Conservation (phyloP, 1,284 basidiomycete genomes). For the Afroboletus lepidellus region DNA sequence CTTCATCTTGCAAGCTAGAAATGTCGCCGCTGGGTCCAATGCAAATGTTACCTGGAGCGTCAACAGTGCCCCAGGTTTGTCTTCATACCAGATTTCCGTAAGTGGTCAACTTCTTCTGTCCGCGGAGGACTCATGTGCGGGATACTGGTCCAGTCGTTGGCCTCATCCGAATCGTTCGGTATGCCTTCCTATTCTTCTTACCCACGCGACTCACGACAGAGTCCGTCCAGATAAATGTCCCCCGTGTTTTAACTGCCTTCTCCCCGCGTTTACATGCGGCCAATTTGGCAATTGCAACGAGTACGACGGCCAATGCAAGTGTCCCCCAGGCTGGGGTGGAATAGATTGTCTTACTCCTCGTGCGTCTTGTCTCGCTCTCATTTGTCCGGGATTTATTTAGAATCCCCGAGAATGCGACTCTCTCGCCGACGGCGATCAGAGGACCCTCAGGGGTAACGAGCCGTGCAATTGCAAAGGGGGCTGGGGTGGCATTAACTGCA, state of each 20-base stretch:
- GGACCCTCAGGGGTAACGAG: slow-evolving; percentile 76
- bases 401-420: slow-evolving; percentile 77
- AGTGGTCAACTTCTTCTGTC: slow-evolving; percentile 3
- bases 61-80: slow-evolving; percentile 11
- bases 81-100: slow-evolving; percentile 31
- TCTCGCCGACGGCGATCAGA: slow-evolving; percentile 82
- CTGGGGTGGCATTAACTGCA: slow-evolving; percentile 96
- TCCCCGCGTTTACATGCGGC: slow-evolving; percentile 70
- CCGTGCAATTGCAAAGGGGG: slow-evolving; percentile 89
- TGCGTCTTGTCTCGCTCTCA: slow-evolving; percentile 34
- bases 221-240: slow-evolving; percentile 42
- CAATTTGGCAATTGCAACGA: slow-evolving; percentile 75
- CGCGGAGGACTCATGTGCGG: slow-evolving; percentile 9
- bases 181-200: background rate
- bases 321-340: slow-evolving; percentile 81
- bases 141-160: slow-evolving; percentile 20
- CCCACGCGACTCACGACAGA: background rate
- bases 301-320: slow-evolving; percentile 79
- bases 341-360: slow-evolving; percentile 76
- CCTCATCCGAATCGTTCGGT: slow-evolving; percentile 20
- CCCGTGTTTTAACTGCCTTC: slow-evolving; percentile 73
- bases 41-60: slow-evolving; percentile 21
- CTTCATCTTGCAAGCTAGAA: slow-evolving; percentile 1
- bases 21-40: slow-evolving; percentile 5
- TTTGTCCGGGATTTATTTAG: background rate